Evolutionary conservation across 352 stramenopile species (phyloP), one percentile per base, ranked within the genome.

Genomic region (Aphanomyces cochlioides): DNA sequence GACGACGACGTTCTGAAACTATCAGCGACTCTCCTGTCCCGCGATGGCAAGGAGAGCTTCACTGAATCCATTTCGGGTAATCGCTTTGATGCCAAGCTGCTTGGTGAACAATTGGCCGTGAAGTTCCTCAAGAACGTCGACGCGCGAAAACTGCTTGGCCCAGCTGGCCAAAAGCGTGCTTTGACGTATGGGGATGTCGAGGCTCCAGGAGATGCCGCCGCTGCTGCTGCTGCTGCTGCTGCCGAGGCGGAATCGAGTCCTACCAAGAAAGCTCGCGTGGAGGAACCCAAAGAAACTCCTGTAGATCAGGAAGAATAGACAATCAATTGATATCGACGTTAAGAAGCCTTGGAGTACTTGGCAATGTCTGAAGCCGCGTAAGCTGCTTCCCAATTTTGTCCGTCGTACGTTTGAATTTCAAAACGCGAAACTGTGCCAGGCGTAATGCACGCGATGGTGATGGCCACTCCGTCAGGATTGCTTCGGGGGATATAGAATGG

Each of bases 401-500:
- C 85, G 64, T 94, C 83, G 48, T 93, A 96, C 19, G 40, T 71
- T n/a, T 82, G 56, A 43, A 89, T 77, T 50, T 78, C 87, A 73
- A 92, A 72, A 38, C 77, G 80, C 19, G 67, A 65, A 64, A 93
- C 73, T 43, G 81, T 88, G 12, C 68, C 64, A 0, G 74, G 77
- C 17, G 87, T 75, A 41, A 95, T 78, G 71, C 88, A 96, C 41
- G 74, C 73, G 60, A 92, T 77, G 0, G 88, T 95, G 57, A 96
- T 77, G 4, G 84, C 88, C 66, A 84, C 78, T 28, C 80, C 84
- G 65, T 96, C 88, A 40, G 83, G 84, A 60, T 95, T 95, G 73
- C 80, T 90, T 66, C 87, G 83, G 38, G 88, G 87, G 40, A 87
- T 75, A 75, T 95, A 96, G 74, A 93, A 95, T 4, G 82, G 69